phyloP scores from a whole-genome alignment of 2,329 filamentous ascomycete genomes.

The Scedosporium dehoogii region DNA sequence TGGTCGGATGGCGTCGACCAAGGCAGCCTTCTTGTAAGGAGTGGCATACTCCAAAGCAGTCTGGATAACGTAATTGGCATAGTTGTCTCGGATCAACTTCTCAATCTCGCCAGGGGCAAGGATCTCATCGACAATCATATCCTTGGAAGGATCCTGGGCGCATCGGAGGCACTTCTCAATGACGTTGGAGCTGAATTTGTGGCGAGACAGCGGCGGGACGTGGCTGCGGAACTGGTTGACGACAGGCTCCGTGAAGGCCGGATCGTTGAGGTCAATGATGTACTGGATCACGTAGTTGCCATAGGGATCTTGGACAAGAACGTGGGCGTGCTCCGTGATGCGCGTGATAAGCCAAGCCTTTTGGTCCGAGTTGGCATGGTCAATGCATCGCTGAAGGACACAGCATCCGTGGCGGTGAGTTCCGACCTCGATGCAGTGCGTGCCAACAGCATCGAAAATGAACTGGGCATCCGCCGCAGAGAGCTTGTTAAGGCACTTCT shows the following conservation, averaged over 20 bases:
- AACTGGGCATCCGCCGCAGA: conserved; percentile 78
- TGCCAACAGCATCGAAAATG: conserved; percentile 90
- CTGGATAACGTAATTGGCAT: conserved; percentile 96
- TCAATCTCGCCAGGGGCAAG: conserved; percentile 67
- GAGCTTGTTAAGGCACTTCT: conserved; percentile 96
- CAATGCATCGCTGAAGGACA: conserved; percentile 94
- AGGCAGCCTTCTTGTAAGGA: conserved; percentile 56
- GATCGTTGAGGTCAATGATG: conserved; percentile 88
- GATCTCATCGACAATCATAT: conserved; percentile 79
- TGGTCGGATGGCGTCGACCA: conserved; percentile 79
- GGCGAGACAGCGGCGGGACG: conserved; percentile 68
- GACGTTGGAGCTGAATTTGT: conserved; percentile 99
- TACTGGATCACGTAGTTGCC: conserved; percentile 99
- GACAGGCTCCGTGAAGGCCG: conserved; percentile 78
- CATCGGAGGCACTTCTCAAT: conserved; percentile 94
- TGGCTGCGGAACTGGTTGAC: conserved; percentile 69
- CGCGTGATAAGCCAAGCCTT: conserved; percentile 76
- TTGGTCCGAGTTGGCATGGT: conserved; percentile 85
- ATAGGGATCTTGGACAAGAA: conserved; percentile 90
- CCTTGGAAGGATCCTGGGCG: conserved; percentile 62
- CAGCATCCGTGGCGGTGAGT: conserved; percentile 98
- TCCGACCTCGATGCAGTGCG: conserved; percentile 78
- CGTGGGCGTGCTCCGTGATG: conserved; percentile 81
- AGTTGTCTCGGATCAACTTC: conserved; percentile 80
- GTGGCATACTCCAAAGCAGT: conserved; percentile 85